A percentile compares a stretch with the other conserved stretches of the same genome.
phyloP scores from a whole-genome alignment of 1,284 basidiomycete genomes.

The Sporisorium iseilematis-ciliati region DNA sequence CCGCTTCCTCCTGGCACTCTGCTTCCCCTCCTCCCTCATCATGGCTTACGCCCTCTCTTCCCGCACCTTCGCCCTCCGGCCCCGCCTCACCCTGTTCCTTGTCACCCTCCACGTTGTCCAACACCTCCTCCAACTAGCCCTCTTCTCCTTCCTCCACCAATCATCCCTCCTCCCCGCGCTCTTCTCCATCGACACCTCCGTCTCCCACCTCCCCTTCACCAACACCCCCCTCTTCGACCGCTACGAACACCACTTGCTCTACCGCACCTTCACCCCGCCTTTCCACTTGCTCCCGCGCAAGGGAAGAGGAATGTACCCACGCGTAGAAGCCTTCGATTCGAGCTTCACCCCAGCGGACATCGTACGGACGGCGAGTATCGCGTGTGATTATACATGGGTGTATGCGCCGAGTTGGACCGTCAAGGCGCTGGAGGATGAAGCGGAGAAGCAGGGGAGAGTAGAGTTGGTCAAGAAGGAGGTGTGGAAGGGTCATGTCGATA shows the following conservation, averaged over 20 bases:
- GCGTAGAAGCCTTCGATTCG: slow-evolving; percentile 17
- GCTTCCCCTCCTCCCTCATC: slow-evolving; percentile 55
- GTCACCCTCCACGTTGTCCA: slow-evolving; percentile 31
- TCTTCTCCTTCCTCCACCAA: slow-evolving; percentile 56
- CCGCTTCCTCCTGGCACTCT: slow-evolving; percentile 68
- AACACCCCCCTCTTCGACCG: neutral
- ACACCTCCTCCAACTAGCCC: slow-evolving; percentile 29
- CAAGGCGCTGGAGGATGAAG: neutral
- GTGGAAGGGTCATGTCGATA: slow-evolving; percentile 33
- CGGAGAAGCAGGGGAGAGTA: neutral
- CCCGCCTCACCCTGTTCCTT: slow-evolving; percentile 19
- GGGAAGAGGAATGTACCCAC: slow-evolving; percentile 5
- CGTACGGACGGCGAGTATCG: neutral
- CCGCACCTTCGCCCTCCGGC: slow-evolving; percentile 19
- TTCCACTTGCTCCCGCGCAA: slow-evolving; percentile 35
- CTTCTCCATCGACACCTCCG: slow-evolving; percentile 25
- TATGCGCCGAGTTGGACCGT: slow-evolving; percentile 27
- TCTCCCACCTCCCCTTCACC: slow-evolving; percentile 9
- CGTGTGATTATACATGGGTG: slow-evolving; percentile 17
- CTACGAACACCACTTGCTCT: slow-evolving; percentile 37
- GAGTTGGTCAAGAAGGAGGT: neutral
- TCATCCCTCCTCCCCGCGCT: slow-evolving; percentile 43
- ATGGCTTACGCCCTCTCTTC: slow-evolving; percentile 34
- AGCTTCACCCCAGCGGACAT: neutral
- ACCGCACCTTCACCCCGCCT: slow-evolving; percentile 48